Base-by-base conservation (phyloP, 257 asterid genomes). In the Lycium barbarum region DNA sequence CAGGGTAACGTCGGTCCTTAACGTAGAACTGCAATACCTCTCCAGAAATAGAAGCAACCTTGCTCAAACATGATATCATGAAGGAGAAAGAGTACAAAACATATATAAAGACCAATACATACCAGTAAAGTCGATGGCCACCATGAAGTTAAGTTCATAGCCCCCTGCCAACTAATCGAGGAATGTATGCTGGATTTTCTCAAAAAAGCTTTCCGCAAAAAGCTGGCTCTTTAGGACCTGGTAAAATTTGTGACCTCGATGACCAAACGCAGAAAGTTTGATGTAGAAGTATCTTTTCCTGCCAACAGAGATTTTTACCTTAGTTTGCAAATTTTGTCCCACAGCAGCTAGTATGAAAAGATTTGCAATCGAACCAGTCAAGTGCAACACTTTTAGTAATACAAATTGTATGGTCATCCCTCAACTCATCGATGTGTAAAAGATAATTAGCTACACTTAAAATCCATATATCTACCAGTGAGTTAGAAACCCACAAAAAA, bases 101-200 rank as follows among this genome's bases (percentile, higher is more conserved):
- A 18, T 68, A 57, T 33, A 61, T 40, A 51, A 1, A 20, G 79
- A 83, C 79, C 51, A 8, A 54, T 53, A 81, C 74, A 57, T 92
- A 97, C 99, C 99, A 67, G 99, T 97, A 92, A 95, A 97, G 92
- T 97, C 99, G 82, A 97, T 89, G 55, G 99, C 99, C 86, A 94
- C 98, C 99, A 97, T 97, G 93, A 97, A 97, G 91, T 94, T 95
- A 89, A 97, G 91, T 91, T 97, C 98, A 88, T 91, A 95, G 73
- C 98, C 99, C 85, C 97, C 94, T 86, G 94, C 89, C 92, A 97
- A 85, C 91, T 95, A 97, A 90, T 97, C 99, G 13, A 97, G 97
- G 91, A 95, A 97, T 53, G 98, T 92, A 86, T 95, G 93, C 86
- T 92, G 93, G 63, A 83, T 89, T 83, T 90, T 97, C 89, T 97